phyloP scores from a whole-genome alignment of 2,329 filamentous ascomycete species.

The Talaromyces atroroseus region DNA sequence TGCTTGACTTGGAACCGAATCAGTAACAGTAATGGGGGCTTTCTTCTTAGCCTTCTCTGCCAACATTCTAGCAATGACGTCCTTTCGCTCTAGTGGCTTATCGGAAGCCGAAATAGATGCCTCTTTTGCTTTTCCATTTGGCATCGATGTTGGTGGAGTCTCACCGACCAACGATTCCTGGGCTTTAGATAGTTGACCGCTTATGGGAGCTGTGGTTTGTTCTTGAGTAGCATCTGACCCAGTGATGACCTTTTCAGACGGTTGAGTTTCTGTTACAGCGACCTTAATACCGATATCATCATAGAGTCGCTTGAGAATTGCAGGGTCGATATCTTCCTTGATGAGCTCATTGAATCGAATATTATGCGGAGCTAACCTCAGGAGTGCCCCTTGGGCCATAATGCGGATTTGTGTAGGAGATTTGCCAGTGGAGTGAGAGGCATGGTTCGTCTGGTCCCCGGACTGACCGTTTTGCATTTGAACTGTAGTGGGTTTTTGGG shows the following conservation, averaged over 20 bases:
- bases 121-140: neutral
- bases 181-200: neutral
- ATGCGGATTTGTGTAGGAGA: slow-evolving; percentile 36
- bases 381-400: slow-evolving; percentile 60
- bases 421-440: slow-evolving; percentile 18
- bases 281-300: slow-evolving; percentile 58
- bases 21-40: slow-evolving; percentile 7
- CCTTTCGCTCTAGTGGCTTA: slow-evolving; percentile 61
- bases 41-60: slow-evolving; percentile 64
- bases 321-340: slow-evolving; percentile 63
- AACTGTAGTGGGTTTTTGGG: neutral
- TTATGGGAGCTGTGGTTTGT: neutral
- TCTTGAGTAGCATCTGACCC: slow-evolving; percentile 16
- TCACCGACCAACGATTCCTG: neutral
- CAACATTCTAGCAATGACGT: slow-evolving; percentile 68
- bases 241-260: neutral
- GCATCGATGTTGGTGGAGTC: neutral
- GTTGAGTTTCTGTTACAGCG: slow-evolving; percentile 16
- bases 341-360: slow-evolving; percentile 70
- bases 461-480: neutral
- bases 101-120: slow-evolving; percentile 5
- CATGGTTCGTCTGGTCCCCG: neutral
- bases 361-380: slow-evolving; percentile 57
- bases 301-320: slow-evolving; percentile 60
- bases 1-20: neutral